These are phyloP conservation scores for Dothidotthia symphoricarpi DNA, from an alignment of 2,329 filamentous ascomycete genomes.

Conservation along the genomic window DNA sequence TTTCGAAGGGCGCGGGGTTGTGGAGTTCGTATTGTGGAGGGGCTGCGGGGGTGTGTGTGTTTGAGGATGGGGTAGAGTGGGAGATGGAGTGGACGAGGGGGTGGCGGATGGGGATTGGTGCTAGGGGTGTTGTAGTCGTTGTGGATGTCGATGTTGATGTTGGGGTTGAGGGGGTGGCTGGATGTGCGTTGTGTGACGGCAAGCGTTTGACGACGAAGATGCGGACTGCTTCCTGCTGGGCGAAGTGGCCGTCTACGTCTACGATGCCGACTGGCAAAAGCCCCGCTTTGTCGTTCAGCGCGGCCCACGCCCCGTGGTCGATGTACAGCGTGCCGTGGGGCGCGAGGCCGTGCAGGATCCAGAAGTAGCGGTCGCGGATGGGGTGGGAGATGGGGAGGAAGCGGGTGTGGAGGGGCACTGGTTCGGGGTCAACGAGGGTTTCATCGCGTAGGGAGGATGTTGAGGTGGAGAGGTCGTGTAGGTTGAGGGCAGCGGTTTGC, in stretches of 20 bases:
- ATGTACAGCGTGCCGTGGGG: constrained; percentile 92
- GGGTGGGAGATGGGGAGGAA: constrained; percentile 83
- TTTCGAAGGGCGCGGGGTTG: constrained; percentile 57
- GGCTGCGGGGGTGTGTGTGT: constrained; percentile 10
- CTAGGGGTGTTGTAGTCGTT: constrained; percentile 17
- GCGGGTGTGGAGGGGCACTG: constrained; percentile 74
- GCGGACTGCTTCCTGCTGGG: constrained; percentile 87
- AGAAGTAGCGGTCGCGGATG: constrained; percentile 92
- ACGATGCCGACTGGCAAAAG: constrained; percentile 89
- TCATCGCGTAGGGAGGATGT: constrained; percentile 35
- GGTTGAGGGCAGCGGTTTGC: constrained; percentile 22
- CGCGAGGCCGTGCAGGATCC: constrained; percentile 88
- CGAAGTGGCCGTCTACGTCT: constrained; percentile 82
- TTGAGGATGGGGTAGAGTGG: constrained; percentile 4
- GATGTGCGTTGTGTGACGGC: constrained; percentile 5
- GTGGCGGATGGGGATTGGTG: constrained; percentile 19
- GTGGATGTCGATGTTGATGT: constrained; percentile 14
- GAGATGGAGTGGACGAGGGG: constrained; percentile 8
- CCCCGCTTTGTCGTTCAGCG: constrained; percentile 78
- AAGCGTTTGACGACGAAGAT: constrained; percentile 72
- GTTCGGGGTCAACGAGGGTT: constrained; percentile 19
- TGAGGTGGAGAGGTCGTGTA: constrained; percentile 23
- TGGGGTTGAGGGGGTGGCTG: constrained; percentile 7
- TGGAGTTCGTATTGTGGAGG: constrained; percentile 37
- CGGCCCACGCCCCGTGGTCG: constrained; percentile 81